These are phyloP conservation scores for Capsicum rhomboideum DNA, from an alignment of 257 asterid species.

Conservation along the genomic window DNA sequence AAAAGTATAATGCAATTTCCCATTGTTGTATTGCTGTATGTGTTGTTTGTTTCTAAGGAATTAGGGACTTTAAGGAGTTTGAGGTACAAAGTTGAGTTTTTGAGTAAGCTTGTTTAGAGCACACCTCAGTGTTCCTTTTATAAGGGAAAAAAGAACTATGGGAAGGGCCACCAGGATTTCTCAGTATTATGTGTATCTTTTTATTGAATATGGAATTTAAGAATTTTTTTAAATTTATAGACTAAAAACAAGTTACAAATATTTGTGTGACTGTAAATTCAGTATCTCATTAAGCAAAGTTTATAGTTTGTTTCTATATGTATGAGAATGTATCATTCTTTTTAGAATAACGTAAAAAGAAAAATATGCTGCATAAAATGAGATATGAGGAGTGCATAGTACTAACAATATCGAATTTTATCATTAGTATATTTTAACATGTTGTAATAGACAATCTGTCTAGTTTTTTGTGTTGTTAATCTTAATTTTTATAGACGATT, in stretches of 20 bases:
- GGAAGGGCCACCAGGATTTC: background rate
- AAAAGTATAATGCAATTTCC: slow-evolving; percentile 56
- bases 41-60: background rate
- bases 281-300: background rate
- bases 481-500: too few relatives aligned
- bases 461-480: too few relatives aligned
- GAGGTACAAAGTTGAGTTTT: background rate
- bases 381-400: too few relatives aligned
- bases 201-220: rapidly evolving
- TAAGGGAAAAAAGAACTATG: background rate
- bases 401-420: too few relatives aligned
- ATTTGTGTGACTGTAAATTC: background rate
- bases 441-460: too few relatives aligned
- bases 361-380: background rate
- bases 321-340: background rate
- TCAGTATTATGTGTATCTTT: background rate
- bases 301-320: background rate
- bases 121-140: background rate
- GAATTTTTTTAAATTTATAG: background rate
- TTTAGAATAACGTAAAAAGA: background rate
- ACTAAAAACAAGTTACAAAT: background rate
- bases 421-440: too few relatives aligned
- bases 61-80: background rate
- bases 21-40: background rate
- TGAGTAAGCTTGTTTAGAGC: background rate